These are phyloP conservation scores for Cladophialophora immunda DNA, from an alignment of 2,329 filamentous ascomycete species.

Conservation along the genomic window DNA sequence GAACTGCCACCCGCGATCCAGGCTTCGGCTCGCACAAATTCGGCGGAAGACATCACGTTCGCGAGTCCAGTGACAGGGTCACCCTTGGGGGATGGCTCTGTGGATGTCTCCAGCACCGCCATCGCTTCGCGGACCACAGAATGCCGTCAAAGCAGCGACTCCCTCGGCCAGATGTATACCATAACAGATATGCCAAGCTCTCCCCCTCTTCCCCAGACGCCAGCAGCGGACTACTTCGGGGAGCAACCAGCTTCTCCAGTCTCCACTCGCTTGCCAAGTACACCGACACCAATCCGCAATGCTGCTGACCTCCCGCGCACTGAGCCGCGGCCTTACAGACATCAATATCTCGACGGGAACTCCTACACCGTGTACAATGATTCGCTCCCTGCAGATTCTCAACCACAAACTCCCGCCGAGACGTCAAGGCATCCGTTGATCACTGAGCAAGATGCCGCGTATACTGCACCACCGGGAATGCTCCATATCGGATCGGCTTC, in stretches of 20 bases:
- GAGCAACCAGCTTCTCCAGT: background rate
- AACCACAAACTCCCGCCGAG: conserved; percentile 42
- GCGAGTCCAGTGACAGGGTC: conserved; percentile 1
- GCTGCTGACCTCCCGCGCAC: conserved; percentile 23
- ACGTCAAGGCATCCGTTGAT: conserved; percentile 31
- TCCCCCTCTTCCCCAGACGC: conserved; percentile 28
- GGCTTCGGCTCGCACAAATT: conserved; percentile 7
- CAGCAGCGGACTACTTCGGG: conserved; percentile 8
- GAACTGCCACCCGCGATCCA: conserved; percentile 19
- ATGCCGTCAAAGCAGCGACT: conserved; percentile 19
- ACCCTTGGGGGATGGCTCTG: conserved; percentile 4
- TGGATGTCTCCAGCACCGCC: background rate
- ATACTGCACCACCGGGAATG: conserved; percentile 40
- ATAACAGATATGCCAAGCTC: conserved; percentile 35
- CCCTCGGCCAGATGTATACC: background rate
- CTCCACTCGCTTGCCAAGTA: conserved; percentile 27
- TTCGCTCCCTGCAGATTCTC: conserved; percentile 32
- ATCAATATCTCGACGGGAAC: conserved; percentile 35
- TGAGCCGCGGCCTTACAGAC: conserved; percentile 26
- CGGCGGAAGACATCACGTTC: background rate
- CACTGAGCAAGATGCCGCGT: conserved; percentile 37
- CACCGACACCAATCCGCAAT: conserved; percentile 27
- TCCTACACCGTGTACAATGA: conserved; percentile 41
- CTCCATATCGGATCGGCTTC: conserved; percentile 16
- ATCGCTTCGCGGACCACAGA: background rate